Conservation (phyloP, 371 early-diverging fungal genomes). For the Lichtheimia hyalospora region DNA sequence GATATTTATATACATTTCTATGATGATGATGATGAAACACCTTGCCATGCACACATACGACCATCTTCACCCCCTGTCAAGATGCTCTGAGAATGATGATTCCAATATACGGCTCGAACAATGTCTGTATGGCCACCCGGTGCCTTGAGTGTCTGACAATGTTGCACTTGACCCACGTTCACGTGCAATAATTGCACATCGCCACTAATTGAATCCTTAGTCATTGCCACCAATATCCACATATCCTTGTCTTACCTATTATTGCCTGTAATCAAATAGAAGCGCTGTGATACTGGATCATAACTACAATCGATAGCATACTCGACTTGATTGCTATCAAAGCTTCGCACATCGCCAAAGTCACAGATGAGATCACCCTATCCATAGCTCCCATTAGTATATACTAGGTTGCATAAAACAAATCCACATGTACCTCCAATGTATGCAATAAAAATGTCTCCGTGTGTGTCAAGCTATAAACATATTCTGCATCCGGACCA, state of each 20-base stretch:
- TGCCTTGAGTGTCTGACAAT: conserved; percentile 54
- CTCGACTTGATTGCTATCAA: conserved; percentile 59
- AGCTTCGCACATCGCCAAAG: conserved; percentile 79
- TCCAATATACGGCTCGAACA: conserved; percentile 73
- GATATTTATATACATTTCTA: neutral
- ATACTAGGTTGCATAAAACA: too few relatives aligned
- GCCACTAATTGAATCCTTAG: conserved; percentile 46
- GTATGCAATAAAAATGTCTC: conserved; percentile 82
- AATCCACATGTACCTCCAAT: conserved; percentile 24
- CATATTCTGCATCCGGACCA: conserved; percentile 83
- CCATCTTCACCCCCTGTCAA: conserved; percentile 81
- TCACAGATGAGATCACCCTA: conserved; percentile 64
- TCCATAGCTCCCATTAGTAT: neutral
- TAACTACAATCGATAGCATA: conserved; percentile 87
- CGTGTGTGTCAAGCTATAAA: conserved; percentile 84
- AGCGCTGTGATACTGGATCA: conserved; percentile 63
- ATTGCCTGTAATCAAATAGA: conserved; percentile 82
- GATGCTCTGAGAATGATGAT: conserved; percentile 53
- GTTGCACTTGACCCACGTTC: conserved; percentile 65
- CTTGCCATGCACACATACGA: conserved; percentile 69
- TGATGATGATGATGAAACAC: neutral
- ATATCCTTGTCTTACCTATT: neutral
- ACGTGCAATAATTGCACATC: conserved; percentile 74
- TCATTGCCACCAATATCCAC: neutral
- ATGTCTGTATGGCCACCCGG: conserved; percentile 66